A percentile compares a stretch with the other conserved stretches of the same genome.
These are phyloP conservation scores for Candida dendrica DNA, from an alignment of 805 yeast genomes.

Conservation along the genomic window DNA sequence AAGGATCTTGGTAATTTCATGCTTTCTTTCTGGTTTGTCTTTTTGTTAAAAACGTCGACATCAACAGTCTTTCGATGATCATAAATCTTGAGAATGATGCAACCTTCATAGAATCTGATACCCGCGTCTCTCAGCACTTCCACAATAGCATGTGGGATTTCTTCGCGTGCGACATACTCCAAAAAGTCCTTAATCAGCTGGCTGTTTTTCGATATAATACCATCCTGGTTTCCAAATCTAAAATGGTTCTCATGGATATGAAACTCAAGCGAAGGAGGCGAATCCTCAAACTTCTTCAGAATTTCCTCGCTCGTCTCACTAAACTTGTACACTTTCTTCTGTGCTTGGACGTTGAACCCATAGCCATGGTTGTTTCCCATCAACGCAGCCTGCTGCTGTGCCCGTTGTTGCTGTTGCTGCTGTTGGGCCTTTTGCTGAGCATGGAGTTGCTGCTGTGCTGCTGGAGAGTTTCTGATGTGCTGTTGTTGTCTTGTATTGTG, in stretches of 20 bases:
- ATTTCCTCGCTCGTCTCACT: constrained; percentile 69
- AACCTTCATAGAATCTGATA: constrained; percentile 81
- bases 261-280: constrained; percentile 77
- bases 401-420: constrained; percentile 14
- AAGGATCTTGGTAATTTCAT: constrained; percentile 52
- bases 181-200: constrained; percentile 75
- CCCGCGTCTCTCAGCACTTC: constrained; percentile 87
- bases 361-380: constrained; percentile 23
- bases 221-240: constrained; percentile 86
- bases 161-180: constrained; percentile 70
- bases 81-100: constrained; percentile 75
- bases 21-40: constrained; percentile 8
- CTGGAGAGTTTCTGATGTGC: constrained; percentile 8
- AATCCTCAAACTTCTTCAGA: constrained; percentile 65
- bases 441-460: constrained; percentile 10
- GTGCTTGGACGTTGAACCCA: constrained; percentile 8
- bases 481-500: constrained; percentile 2
- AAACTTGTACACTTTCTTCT: constrained; percentile 45
- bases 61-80: constrained; percentile 60
- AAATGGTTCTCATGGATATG: constrained; percentile 90
- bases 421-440: constrained; percentile 16
- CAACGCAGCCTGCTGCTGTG: constrained; percentile 22
- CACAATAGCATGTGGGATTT: constrained; percentile 81
- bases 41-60: constrained; percentile 6
- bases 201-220: constrained; percentile 73